phyloP scores from a whole-genome alignment of 2,329 filamentous ascomycete genomes.

The Blastomyces silverae region DNA sequence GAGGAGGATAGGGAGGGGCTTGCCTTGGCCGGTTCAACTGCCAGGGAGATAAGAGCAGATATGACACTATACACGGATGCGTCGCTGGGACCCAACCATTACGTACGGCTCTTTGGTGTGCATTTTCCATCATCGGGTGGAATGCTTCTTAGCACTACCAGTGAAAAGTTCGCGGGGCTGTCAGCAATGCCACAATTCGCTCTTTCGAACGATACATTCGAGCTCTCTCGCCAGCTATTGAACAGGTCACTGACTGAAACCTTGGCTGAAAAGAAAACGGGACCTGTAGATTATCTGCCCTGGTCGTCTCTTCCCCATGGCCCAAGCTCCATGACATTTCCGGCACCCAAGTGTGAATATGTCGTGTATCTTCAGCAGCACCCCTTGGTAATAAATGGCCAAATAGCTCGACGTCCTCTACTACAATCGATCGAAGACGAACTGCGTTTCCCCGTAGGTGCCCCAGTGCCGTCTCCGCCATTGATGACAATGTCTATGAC shows the following conservation, averaged over 20 bases:
- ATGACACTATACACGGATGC: conserved; percentile 66
- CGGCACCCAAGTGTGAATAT: conserved; percentile 77
- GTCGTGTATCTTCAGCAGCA: conserved; percentile 71
- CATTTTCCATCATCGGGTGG: conserved; percentile 78
- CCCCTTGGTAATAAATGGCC: conserved; percentile 32
- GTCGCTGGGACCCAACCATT: conserved; percentile 65
- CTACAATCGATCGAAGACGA: conserved; percentile 53
- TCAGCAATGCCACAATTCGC: conserved; percentile 82
- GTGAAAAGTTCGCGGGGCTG: conserved; percentile 88
- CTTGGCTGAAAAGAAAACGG: conserved; percentile 57
- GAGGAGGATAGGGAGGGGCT: conserved; percentile 43
- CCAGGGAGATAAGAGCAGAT: conserved; percentile 63
- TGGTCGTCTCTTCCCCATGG: conserved; percentile 67
- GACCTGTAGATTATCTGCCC: conserved; percentile 54
- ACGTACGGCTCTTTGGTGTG: conserved; percentile 72
- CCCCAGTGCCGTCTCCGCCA: conserved; percentile 47
- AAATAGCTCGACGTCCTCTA: conserved; percentile 30
- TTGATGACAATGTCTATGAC: conserved; percentile 53
- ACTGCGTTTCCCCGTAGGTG: conserved; percentile 53
- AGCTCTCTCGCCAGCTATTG: conserved; percentile 57
- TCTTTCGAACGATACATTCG: conserved; percentile 50
- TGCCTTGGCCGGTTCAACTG: conserved; percentile 44
- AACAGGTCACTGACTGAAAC: conserved; percentile 64
- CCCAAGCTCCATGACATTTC: conserved; percentile 41
- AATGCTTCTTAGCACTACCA: conserved; percentile 78